These are phyloP conservation scores for Ceratobasidium papillatum DNA, from an alignment of 1,284 basidiomycete genomes.

Conservation along the genomic window DNA sequence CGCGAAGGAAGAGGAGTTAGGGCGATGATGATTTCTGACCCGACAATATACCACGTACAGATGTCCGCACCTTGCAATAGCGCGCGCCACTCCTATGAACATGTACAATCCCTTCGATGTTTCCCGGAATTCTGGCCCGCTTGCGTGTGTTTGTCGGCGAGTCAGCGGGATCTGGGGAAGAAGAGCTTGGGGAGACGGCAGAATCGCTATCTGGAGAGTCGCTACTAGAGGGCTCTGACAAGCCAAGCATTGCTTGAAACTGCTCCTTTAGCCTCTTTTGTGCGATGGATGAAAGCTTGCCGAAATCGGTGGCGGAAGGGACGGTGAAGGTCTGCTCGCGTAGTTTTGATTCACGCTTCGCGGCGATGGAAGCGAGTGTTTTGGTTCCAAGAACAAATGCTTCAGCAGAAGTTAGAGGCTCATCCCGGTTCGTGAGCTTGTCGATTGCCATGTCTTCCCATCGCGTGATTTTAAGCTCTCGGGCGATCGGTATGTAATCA, in stretches of 20 bases:
- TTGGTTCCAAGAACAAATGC: neutral
- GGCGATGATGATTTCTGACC: no score
- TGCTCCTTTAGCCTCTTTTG: neutral
- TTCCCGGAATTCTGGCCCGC: neutral
- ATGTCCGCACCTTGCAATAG: neutral
- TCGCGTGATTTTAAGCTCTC: neutral
- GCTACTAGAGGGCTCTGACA: neutral
- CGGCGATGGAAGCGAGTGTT: neutral
- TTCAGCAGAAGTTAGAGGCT: conserved; percentile 5
- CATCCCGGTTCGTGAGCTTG: neutral
- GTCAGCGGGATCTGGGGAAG: neutral
- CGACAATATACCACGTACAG: no score
- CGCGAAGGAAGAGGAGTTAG: no score
- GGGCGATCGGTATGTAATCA: neutral
- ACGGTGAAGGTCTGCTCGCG: neutral
- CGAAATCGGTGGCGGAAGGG: neutral
- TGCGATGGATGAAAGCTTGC: neutral
- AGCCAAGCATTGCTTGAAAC: neutral
- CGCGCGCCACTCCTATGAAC: neutral
- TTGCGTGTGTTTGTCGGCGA: neutral
- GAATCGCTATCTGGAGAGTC: neutral
- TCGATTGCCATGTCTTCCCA: conserved; percentile 14
- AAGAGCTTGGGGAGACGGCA: neutral
- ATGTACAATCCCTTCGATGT: neutral
- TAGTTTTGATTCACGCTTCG: neutral